phyloP scores from a whole-genome alignment of 345 rosid species.

The Turnera subulata region DNA sequence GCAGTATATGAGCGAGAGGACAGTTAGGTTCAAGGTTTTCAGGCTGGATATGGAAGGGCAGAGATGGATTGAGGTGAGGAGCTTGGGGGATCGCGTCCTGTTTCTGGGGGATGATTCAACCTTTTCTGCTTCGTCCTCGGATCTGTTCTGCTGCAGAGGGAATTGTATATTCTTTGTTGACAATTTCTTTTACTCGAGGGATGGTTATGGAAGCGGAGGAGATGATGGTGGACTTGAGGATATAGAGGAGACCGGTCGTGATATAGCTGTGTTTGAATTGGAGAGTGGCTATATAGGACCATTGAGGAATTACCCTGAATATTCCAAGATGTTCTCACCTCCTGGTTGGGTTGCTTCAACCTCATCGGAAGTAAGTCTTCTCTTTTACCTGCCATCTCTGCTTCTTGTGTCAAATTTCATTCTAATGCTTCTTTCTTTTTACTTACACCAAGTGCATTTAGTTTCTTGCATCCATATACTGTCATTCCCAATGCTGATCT shows the following conservation, averaged over 20 bases:
- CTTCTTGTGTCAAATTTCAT: no score
- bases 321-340: slow-evolving; percentile 77
- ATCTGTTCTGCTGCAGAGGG: slow-evolving; percentile 45
- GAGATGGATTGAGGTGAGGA: slow-evolving; percentile 54
- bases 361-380: slow-evolving; percentile 44
- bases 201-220: slow-evolving; percentile 17
- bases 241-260: slow-evolving; percentile 28
- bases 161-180: slow-evolving; percentile 60
- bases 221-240: slow-evolving; percentile 8
- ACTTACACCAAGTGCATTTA: no score
- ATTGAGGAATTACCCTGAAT: slow-evolving; percentile 39
- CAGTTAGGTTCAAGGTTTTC: slow-evolving; percentile 64
- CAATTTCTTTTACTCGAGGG: slow-evolving; percentile 41
- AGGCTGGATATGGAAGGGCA: slow-evolving; percentile 38
- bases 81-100: slow-evolving; percentile 54
- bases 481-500: no score
- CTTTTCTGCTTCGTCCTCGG: slow-evolving; percentile 55
- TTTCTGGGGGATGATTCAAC: slow-evolving; percentile 85
- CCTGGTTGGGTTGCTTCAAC: slow-evolving; percentile 58
- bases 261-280: slow-evolving; percentile 64
- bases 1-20: slow-evolving; percentile 56
- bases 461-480: no score
- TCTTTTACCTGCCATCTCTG: neutral
- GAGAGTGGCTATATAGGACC: slow-evolving; percentile 47
- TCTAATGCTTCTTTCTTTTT: no score